A percentile compares a stretch with the other conserved stretches of the same genome.
Conservation (phyloP, 2,329 filamentous ascomycete genomes). For the Lanzia echinophila region DNA sequence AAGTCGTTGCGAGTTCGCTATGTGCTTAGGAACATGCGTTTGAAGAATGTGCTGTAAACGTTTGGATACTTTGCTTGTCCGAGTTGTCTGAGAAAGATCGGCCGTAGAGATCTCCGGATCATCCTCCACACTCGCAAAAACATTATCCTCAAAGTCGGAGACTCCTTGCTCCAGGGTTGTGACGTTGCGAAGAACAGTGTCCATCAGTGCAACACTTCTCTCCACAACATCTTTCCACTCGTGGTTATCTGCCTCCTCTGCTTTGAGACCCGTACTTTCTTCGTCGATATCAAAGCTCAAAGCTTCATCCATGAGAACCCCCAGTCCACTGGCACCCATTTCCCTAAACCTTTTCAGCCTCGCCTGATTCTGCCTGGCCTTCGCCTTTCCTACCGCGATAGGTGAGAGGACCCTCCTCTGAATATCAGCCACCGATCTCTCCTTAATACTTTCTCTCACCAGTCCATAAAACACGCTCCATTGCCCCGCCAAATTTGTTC, state of each 20-base stretch:
- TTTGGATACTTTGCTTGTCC: constrained; percentile 54
- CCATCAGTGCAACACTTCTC: constrained; percentile 77
- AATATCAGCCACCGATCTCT: constrained; percentile 65
- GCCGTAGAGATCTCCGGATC: constrained; percentile 51
- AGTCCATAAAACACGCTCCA: constrained; percentile 74
- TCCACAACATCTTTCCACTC: constrained; percentile 71
- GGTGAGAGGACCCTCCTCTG: constrained; percentile 70
- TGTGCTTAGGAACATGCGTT: constrained; percentile 61
- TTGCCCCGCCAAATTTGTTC: constrained; percentile 39
- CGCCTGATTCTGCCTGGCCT: constrained; percentile 68
- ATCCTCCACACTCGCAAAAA: constrained; percentile 56
- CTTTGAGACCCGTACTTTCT: constrained; percentile 44
- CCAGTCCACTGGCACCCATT: constrained; percentile 78
- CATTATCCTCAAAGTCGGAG: constrained; percentile 57
- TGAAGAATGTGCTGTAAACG: constrained; percentile 65
- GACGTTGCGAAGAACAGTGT: constrained; percentile 71
- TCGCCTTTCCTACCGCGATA: constrained; percentile 65
- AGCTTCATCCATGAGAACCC: constrained; percentile 81
- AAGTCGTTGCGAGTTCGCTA: constrained; percentile 46
- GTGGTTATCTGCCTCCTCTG: constrained; percentile 34
- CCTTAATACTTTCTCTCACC: constrained; percentile 66
- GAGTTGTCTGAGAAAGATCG: constrained; percentile 26
- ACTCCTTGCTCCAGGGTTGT: constrained; percentile 56
- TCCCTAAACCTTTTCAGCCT: constrained; percentile 66
- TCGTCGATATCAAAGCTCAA: constrained; percentile 60